Conservation (phyloP, 306 rosid genomes). For the Castanea mollissima region DNA sequence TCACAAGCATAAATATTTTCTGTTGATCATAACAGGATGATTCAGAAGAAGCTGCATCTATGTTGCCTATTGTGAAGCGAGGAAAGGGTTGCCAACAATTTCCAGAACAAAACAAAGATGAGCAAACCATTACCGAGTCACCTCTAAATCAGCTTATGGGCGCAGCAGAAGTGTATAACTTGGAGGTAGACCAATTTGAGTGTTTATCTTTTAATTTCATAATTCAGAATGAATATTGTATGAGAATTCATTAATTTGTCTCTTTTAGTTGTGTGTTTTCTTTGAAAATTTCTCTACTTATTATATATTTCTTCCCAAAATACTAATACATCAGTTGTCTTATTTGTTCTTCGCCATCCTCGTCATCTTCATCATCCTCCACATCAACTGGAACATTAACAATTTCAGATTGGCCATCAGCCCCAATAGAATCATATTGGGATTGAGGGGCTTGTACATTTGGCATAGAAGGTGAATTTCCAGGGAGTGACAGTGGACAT, state of each 20-base stretch:
- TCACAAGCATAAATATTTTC: conserved; percentile 1
- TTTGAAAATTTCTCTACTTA: no score
- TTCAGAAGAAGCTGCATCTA: conserved; percentile 45
- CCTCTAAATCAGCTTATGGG: conserved; percentile 70
- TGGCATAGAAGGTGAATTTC: no score
- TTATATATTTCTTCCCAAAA: no score
- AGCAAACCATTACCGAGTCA: conserved; percentile 67
- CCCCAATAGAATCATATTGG: no score
- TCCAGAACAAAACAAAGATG: conserved; percentile 51
- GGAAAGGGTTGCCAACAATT: conserved; percentile 48
- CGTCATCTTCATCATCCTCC: no score
- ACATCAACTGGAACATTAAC: no score
- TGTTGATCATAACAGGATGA: conserved; percentile 41
- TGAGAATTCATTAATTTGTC: conserved; percentile 2
- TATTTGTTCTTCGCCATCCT: no score
- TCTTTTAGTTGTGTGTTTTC: neutral
- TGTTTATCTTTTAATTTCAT: neutral
- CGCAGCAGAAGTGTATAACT: conserved; percentile 63
- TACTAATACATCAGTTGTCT: no score
- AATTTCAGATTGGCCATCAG: no score
- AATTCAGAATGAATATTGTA: neutral
- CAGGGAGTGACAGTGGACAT: no score
- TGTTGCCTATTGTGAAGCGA: conserved; percentile 48
- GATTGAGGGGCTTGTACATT: no score
- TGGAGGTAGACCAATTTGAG: conserved; percentile 47